phyloP scores from a whole-genome alignment of 2,329 filamentous ascomycete genomes.

The Hypoxylon sp. region DNA sequence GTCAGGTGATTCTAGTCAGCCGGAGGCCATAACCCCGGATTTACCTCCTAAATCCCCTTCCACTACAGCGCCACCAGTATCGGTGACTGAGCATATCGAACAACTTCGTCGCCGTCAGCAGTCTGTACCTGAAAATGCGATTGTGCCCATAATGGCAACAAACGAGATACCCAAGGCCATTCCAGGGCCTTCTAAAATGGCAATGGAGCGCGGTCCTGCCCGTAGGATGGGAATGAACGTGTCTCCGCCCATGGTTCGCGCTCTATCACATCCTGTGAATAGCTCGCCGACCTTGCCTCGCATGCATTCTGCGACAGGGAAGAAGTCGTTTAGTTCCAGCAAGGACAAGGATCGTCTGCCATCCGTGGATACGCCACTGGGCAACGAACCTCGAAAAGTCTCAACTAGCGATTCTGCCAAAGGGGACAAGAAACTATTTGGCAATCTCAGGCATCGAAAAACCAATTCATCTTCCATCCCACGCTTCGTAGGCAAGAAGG shows the following conservation, averaged over 20 bases:
- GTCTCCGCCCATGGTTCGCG: constrained; percentile 66
- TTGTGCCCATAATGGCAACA: constrained; percentile 39
- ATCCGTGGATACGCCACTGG: constrained; percentile 44
- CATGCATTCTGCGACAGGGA: constrained; percentile 59
- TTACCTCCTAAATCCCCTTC: constrained; percentile 35
- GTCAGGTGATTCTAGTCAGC: constrained; percentile 37
- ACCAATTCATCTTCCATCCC: constrained; percentile 82
- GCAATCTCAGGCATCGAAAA: constrained; percentile 71
- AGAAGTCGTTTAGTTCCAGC: constrained; percentile 52
- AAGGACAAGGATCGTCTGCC: constrained; percentile 47
- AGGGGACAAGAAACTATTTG: constrained; percentile 76
- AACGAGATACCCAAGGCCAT: constrained; percentile 31
- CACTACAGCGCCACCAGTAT: constrained; percentile 34
- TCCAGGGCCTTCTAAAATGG: constrained; percentile 39
- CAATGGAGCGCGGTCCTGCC: constrained; percentile 54
- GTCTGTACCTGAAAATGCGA: constrained; percentile 50
- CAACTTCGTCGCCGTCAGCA: constrained; percentile 64
- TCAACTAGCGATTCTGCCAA: constrained; percentile 58
- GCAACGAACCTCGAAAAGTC: constrained; percentile 50
- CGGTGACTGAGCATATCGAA: constrained; percentile 50
- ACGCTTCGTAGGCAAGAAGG: constrained; percentile 81
- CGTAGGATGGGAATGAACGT: constrained; percentile 60
- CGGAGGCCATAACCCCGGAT: constrained; percentile 36
- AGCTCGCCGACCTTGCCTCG: constrained; percentile 58
- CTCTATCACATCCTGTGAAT: constrained; percentile 63